phyloP scores from a whole-genome alignment of 768 basidiomycete species.

The Leccinum subgranulosum region DNA sequence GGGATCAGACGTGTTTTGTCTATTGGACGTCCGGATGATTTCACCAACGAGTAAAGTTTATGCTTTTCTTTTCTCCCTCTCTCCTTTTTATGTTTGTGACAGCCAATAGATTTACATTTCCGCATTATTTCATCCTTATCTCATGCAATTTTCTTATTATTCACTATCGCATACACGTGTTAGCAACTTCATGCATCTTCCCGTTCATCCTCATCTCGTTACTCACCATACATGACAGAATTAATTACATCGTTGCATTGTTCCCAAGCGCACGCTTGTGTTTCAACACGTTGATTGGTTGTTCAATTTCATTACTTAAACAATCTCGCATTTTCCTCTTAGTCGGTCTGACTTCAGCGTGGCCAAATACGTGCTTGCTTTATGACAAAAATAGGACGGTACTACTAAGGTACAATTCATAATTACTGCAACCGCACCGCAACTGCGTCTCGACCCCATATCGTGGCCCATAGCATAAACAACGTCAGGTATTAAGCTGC shows the following conservation, averaged over 20 bases:
- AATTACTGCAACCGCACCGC: conserved; percentile 8
- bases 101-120: background rate
- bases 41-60: conserved; percentile 8
- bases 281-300: background rate
- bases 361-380: background rate
- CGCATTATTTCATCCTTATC: background rate
- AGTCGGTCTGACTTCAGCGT: background rate
- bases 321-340: background rate
- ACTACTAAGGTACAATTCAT: conserved; percentile 19
- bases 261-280: background rate
- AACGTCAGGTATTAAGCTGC: conserved; percentile 5
- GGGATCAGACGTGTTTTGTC: conserved; percentile 29
- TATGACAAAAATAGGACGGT: conserved; percentile 4
- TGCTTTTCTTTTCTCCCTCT: background rate
- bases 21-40: conserved; percentile 11
- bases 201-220: background rate
- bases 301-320: background rate
- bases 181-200: background rate
- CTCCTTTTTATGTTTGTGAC: background rate
- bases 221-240: background rate
- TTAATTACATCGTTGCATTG: background rate
- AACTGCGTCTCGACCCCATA: background rate
- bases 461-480: background rate
- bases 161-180: background rate
- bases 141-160: background rate